phyloP scores from a whole-genome alignment of 2,329 filamentous ascomycete genomes.

The Aphanocladium album region DNA sequence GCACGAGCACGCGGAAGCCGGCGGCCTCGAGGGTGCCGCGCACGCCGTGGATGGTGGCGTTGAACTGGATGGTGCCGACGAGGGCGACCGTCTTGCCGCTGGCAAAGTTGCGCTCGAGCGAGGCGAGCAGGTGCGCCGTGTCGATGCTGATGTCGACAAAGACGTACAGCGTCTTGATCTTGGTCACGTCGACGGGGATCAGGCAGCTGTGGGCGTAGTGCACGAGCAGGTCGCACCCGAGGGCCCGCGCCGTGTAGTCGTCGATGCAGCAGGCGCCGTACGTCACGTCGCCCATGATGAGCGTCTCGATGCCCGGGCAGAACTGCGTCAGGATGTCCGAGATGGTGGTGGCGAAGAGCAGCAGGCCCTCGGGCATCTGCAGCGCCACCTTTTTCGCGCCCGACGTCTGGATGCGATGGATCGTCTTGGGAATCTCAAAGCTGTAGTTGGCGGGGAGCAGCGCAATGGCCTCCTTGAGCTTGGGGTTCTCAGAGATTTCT shows the following conservation, averaged over 20 bases:
- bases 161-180: slow-evolving; percentile 95
- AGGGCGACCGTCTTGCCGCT: slow-evolving; percentile 82
- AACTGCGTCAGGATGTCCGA: slow-evolving; percentile 95
- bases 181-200: slow-evolving; percentile 92
- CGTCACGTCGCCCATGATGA: slow-evolving; percentile 99
- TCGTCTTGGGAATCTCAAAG: slow-evolving; percentile 97
- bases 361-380: slow-evolving; percentile 94
- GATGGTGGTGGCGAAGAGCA: slow-evolving; percentile 94
- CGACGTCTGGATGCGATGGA: slow-evolving; percentile 81
- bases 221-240: slow-evolving; percentile 89
- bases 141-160: slow-evolving; percentile 99
- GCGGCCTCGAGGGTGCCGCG: slow-evolving; percentile 71
- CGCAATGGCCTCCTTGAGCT: slow-evolving; percentile 80
- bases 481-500: slow-evolving; percentile 78
- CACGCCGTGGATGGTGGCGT: slow-evolving; percentile 88
- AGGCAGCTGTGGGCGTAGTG: slow-evolving; percentile 97
- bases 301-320: slow-evolving; percentile 82
- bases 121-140: slow-evolving; percentile 77
- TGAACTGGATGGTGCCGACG: slow-evolving; percentile 98
- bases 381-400: slow-evolving; percentile 79
- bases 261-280: slow-evolving; percentile 99
- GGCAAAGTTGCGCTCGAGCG: slow-evolving; percentile 82
- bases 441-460: slow-evolving; percentile 94
- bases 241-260: slow-evolving; percentile 89
- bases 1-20: slow-evolving; percentile 80